These are phyloP conservation scores for Boletellus emodensis DNA, from an alignment of 768 basidiomycete genomes.

Conservation along the genomic window DNA sequence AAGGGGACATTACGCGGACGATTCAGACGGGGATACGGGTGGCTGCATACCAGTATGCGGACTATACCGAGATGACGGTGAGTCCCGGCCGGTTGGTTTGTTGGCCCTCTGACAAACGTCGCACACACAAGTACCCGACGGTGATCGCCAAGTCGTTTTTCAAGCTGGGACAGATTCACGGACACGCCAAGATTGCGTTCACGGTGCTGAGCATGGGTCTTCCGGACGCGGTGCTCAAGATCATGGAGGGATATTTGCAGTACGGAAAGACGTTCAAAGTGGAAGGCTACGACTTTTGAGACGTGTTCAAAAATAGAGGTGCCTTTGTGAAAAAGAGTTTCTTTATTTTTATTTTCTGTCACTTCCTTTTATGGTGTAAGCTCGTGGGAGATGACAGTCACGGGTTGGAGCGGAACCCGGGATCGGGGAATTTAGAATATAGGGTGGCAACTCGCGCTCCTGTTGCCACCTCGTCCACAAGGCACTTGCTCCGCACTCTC, in stretches of 20 bases:
- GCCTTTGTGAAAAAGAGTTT: neutral
- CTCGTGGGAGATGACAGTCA: no score
- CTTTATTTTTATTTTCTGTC: neutral
- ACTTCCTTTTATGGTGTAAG: no score
- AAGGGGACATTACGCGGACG: slow-evolving; percentile 87
- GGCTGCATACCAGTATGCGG: slow-evolving; percentile 87
- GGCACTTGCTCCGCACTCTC: no score
- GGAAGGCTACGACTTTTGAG: slow-evolving; percentile 77
- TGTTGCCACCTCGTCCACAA: neutral
- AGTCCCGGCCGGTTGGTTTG: slow-evolving; percentile 26
- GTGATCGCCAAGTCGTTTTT: slow-evolving; percentile 87
- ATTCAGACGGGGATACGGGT: slow-evolving; percentile 91
- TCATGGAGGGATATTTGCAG: slow-evolving; percentile 88
- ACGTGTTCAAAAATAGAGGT: no score
- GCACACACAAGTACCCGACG: slow-evolving; percentile 75
- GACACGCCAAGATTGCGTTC: slow-evolving; percentile 90
- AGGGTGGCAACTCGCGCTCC: slow-evolving; percentile 11
- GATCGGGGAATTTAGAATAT: neutral
- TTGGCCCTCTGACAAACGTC: neutral
- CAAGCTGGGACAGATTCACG: slow-evolving; percentile 91
- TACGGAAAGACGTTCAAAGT: slow-evolving; percentile 88
- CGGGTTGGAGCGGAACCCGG: slow-evolving; percentile 14
- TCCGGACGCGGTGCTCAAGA: slow-evolving; percentile 83
- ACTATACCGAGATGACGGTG: slow-evolving; percentile 87
- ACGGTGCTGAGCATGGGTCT: slow-evolving; percentile 93